These are phyloP conservation scores for Kluyveromyces aestuarii DNA, from an alignment of 805 yeast species.

Conservation along the genomic window DNA sequence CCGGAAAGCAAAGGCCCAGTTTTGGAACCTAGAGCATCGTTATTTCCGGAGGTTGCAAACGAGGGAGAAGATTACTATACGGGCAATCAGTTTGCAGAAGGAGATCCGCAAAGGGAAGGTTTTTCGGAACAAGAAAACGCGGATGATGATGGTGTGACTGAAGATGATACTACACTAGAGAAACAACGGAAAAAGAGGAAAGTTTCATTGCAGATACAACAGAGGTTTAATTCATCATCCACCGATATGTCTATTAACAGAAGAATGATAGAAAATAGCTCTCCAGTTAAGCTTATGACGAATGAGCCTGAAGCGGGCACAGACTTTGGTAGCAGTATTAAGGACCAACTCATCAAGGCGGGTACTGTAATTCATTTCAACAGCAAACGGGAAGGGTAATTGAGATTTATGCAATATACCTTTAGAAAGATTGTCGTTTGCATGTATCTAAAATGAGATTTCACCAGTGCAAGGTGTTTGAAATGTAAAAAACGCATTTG, in stretches of 20 bases:
- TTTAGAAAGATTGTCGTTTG: no score
- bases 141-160: constrained; percentile 5
- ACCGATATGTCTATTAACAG: constrained; percentile 6
- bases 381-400: constrained; percentile 3
- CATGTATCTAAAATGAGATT: no score
- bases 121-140: not conserved
- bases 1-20: constrained; percentile 16
- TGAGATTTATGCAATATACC: no score
- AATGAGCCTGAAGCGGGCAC: constrained; percentile 5
- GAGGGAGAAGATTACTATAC: constrained; percentile 6
- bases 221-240: constrained; percentile 27
- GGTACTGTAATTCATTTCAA: constrained; percentile 20
- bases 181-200: constrained; percentile 25
- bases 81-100: constrained; percentile 15
- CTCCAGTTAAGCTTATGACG: constrained; percentile 11
- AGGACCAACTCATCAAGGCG: constrained; percentile 14
- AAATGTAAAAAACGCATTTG: no score
- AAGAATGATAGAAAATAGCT: constrained; percentile 7
- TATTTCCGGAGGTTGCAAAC: constrained; percentile 1
- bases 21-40: constrained; percentile 19
- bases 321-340: constrained; percentile 12
- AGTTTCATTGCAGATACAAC: constrained; percentile 24
- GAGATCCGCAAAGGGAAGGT: not conserved
- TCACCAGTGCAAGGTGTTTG: no score
- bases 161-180: constrained; percentile 22